Evolutionary conservation across 164 flowering plant genomes (phyloP).

Genomic region (Sextonia rubra): DNA sequence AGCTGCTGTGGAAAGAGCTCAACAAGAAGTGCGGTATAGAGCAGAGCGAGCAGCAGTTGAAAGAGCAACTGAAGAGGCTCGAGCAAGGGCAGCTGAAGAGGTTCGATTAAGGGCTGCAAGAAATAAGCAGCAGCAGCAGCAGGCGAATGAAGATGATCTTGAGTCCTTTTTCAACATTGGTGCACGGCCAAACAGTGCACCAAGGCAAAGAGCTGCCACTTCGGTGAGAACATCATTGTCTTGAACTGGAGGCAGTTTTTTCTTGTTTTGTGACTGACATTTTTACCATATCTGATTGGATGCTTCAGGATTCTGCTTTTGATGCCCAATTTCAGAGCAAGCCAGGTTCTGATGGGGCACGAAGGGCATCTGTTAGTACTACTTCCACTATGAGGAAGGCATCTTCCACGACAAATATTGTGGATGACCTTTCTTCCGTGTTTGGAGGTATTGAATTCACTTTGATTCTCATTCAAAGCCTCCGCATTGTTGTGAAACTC

Average conservation of each 20-base stretch:
- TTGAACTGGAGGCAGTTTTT: neutral
- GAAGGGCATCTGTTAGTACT: slow-evolving; percentile 44
- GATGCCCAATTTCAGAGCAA: slow-evolving; percentile 56
- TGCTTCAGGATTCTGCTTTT: slow-evolving; percentile 58
- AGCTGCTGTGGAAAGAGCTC: slow-evolving; percentile 32
- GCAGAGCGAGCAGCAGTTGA: slow-evolving; percentile 45
- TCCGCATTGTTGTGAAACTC: neutral
- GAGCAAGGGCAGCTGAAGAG: slow-evolving; percentile 58
- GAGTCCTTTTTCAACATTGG: slow-evolving; percentile 79
- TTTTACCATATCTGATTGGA: neutral
- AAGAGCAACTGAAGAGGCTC: slow-evolving; percentile 33
- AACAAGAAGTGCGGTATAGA: slow-evolving; percentile 15
- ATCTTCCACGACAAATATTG: slow-evolving; percentile 73
- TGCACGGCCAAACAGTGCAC: slow-evolving; percentile 81
- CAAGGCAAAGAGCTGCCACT: slow-evolving; percentile 58
- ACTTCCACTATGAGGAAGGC: slow-evolving; percentile 66
- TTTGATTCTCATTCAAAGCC: neutral
- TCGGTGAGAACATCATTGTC: slow-evolving; percentile 42
- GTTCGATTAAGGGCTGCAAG: slow-evolving; percentile 76
- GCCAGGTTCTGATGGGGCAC: slow-evolving; percentile 50
- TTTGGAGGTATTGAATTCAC: slow-evolving; percentile 66
- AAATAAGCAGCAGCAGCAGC: slow-evolving; percentile 62
- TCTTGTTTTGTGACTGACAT: neutral
- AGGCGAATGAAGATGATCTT: slow-evolving; percentile 63
- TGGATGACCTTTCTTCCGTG: slow-evolving; percentile 77